Evolutionary conservation across 2,329 filamentous ascomycete species (phyloP).

Genomic region (Lecanosticta acicola): DNA sequence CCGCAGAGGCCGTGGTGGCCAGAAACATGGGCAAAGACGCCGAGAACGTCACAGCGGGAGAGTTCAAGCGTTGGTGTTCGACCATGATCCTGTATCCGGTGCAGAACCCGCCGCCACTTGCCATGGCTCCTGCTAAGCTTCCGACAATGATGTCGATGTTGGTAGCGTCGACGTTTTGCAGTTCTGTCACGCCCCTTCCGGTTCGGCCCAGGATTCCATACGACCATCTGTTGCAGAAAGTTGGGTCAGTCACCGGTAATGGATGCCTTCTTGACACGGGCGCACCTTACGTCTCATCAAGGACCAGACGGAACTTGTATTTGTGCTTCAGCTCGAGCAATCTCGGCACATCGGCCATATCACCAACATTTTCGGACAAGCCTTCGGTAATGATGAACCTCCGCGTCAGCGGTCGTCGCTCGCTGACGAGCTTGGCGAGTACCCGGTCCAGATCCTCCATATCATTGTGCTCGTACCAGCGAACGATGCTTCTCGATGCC

Average conservation of each 20-base stretch:
- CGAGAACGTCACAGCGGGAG: conserved; percentile 88
- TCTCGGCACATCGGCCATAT: conserved; percentile 75
- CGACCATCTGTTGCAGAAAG: conserved; percentile 58
- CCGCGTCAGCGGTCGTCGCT: conserved; percentile 78
- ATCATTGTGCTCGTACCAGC: conserved; percentile 93
- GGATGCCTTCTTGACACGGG: no score
- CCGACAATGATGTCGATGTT: conserved; percentile 96
- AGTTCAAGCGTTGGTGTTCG: conserved; percentile 89
- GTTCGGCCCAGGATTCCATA: conserved; percentile 90
- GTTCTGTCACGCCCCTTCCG: conserved; percentile 86
- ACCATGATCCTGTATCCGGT: conserved; percentile 88
- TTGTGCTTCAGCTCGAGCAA: conserved; percentile 88
- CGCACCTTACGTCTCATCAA: conserved; percentile 99
- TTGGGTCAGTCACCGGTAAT: neutral
- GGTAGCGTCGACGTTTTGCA: conserved; percentile 86
- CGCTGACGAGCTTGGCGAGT: conserved; percentile 75
- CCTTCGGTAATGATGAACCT: conserved; percentile 95
- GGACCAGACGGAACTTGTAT: conserved; percentile 95
- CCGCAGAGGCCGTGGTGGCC: conserved; percentile 72
- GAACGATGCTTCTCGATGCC: conserved; percentile 80
- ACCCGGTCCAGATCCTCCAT: conserved; percentile 86
- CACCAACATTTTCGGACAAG: conserved; percentile 82
- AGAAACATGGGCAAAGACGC: conserved; percentile 88
- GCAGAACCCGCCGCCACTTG: conserved; percentile 92
- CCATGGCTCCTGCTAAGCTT: conserved; percentile 80